These are phyloP conservation scores for Colletotrichum tanaceti DNA, from an alignment of 2,329 filamentous ascomycete species.

Conservation along the genomic window DNA sequence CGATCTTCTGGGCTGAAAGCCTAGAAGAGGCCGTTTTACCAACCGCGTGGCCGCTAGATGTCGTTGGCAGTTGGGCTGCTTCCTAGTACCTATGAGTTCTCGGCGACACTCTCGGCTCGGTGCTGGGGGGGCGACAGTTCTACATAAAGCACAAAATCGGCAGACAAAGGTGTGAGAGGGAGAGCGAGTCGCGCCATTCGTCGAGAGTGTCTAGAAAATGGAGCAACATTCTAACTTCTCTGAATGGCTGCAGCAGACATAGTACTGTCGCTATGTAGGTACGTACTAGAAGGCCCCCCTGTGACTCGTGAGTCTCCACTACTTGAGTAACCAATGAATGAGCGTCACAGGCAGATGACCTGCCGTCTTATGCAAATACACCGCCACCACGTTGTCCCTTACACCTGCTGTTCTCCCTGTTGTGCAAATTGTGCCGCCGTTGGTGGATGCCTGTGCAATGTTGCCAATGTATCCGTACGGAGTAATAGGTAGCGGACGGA, in stretches of 20 bases:
- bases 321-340: conserved; percentile 15
- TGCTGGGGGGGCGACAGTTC: too few relatives aligned
- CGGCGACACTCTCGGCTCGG: conserved; percentile 25
- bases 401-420: conserved; percentile 3
- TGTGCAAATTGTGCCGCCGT: not conserved
- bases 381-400: conserved; percentile 31
- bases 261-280: not conserved
- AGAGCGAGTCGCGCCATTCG: not conserved
- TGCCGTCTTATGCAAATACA: not conserved
- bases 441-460: conserved; percentile 9
- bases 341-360: conserved; percentile 3
- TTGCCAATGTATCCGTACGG: too few relatives aligned
- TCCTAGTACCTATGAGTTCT: too few relatives aligned
- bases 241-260: conserved; percentile 22
- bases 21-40: conserved; percentile 33
- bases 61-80: conserved; percentile 27
- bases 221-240: not conserved
- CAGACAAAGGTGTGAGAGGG: too few relatives aligned
- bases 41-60: conserved; percentile 21
- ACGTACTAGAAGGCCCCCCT: conserved; percentile 1
- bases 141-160: too few relatives aligned
- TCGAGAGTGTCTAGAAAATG: not conserved
- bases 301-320: conserved; percentile 4
- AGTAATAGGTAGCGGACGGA: conserved; percentile 6
- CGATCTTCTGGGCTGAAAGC: conserved; percentile 4